These are phyloP conservation scores for Cystobasidiaceae sp. DNA, from an alignment of 1,284 basidiomycete species.

Conservation along the genomic window DNA sequence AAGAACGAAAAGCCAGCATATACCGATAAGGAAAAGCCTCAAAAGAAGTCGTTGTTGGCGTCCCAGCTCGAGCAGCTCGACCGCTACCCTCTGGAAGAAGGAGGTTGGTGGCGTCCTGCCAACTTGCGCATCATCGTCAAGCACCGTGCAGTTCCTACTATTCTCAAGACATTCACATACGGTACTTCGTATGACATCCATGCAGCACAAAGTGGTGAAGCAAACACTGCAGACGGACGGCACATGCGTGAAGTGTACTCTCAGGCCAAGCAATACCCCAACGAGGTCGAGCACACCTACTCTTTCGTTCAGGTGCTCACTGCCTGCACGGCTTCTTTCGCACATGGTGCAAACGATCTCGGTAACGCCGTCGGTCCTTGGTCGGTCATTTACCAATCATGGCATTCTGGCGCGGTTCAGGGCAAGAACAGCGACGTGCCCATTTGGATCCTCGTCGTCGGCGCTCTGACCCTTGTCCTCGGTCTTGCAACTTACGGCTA, in stretches of 20 bases:
- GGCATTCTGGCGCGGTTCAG: constrained; percentile 45
- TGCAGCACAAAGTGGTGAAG: constrained; percentile 45
- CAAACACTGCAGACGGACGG: constrained; percentile 45
- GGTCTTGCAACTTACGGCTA: constrained; percentile 50
- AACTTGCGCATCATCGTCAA: constrained; percentile 50
- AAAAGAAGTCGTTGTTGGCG: neutral
- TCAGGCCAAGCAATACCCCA: constrained; percentile 49
- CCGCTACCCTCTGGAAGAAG: constrained; percentile 19
- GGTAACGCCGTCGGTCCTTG: constrained; percentile 51
- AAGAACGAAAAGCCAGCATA: too few species aligned
- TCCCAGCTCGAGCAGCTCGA: constrained; percentile 11
- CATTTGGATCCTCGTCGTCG: constrained; percentile 51
- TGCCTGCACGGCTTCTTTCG: constrained; percentile 53
- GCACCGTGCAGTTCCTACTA: constrained; percentile 7
- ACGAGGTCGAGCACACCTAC: constrained; percentile 52
- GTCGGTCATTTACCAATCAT: constrained; percentile 47
- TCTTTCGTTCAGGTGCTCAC: constrained; percentile 54
- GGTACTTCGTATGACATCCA: constrained; percentile 36
- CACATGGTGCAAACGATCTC: constrained; percentile 48
- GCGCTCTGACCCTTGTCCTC: constrained; percentile 49
- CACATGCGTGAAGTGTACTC: constrained; percentile 49
- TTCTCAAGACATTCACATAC: constrained; percentile 9
- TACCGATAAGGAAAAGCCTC: too few species aligned
- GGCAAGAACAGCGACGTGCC: constrained; percentile 46
- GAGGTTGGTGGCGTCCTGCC: constrained; percentile 28